A percentile compares a stretch with the other conserved stretches of the same genome.
phyloP scores from a whole-genome alignment of 371 early-diverging fungal genomes.

The Haplosporangium sp. region DNA sequence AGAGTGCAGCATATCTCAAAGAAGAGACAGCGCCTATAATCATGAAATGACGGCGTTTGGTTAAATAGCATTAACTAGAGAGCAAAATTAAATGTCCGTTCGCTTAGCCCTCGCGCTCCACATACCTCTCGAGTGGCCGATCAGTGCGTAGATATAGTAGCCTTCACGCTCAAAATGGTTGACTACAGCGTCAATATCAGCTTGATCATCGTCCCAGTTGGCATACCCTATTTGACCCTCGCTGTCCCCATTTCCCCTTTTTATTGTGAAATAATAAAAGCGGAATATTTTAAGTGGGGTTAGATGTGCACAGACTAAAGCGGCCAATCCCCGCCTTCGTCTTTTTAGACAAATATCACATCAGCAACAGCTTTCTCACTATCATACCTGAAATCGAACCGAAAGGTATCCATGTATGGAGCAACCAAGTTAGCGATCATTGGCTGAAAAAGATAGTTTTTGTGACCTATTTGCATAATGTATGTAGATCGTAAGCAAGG shows the following conservation, averaged over 20 bases:
- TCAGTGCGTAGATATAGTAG: slow-evolving; percentile 67
- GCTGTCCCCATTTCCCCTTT: slow-evolving; percentile 70
- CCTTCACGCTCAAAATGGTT: slow-evolving; percentile 64
- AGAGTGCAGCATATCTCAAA: slow-evolving; percentile 66
- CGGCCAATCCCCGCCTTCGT: neutral
- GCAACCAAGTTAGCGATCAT: slow-evolving; percentile 63
- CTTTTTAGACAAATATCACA: slow-evolving; percentile 1
- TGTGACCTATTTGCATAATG: slow-evolving; percentile 59
- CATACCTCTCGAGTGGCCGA: slow-evolving; percentile 52
- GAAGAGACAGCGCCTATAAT: slow-evolving; percentile 63
- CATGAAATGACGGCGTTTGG: neutral
- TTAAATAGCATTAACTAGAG: neutral
- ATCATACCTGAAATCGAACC: slow-evolving; percentile 67
- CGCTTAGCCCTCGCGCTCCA: neutral
- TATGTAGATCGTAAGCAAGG: neutral
- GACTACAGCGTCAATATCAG: slow-evolving; percentile 67
- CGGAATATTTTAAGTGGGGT: neutral
- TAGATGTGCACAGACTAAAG: slow-evolving; percentile 14
- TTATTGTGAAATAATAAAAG: neutral
- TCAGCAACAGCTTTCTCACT: neutral
- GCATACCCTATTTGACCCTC: slow-evolving; percentile 64
- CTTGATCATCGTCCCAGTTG: slow-evolving; percentile 64
- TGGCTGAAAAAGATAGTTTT: slow-evolving; percentile 72
- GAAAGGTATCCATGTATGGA: slow-evolving; percentile 62
- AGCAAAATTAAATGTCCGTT: neutral